phyloP scores from a whole-genome alignment of 208 protist genomes.

The Acanthamoeba triangularis region DNA sequence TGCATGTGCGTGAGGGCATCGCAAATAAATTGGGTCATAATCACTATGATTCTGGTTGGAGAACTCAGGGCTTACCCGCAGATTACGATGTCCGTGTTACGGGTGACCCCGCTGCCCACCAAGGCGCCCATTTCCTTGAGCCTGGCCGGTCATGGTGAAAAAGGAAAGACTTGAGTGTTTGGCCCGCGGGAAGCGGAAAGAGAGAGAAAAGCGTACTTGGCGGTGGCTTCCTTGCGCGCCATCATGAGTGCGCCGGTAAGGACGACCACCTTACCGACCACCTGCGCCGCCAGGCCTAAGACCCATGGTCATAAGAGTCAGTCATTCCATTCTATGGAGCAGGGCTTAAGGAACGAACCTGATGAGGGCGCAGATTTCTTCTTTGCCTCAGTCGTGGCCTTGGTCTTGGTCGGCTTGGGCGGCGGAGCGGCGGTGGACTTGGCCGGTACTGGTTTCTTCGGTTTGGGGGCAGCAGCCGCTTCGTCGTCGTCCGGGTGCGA shows the following conservation, averaged over 20 bases:
- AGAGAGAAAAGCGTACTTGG: constrained; percentile 43
- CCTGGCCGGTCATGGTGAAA: not conserved
- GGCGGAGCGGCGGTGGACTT: not conserved
- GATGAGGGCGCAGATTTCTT: not conserved
- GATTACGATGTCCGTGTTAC: constrained; percentile 42
- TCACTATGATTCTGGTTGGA: too few relatives aligned
- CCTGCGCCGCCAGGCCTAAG: not conserved
- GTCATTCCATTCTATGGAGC: not conserved
- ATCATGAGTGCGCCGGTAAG: constrained; percentile 43
- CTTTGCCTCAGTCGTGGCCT: not conserved
- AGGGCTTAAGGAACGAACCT: not conserved
- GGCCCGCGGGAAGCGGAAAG: too few relatives aligned
- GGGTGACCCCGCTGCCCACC: not conserved
- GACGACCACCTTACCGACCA: constrained; percentile 1
- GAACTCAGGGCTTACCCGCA: too few relatives aligned
- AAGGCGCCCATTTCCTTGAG: constrained; percentile 15
- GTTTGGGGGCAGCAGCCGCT: not conserved
- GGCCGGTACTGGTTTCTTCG: not conserved
- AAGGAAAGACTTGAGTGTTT: too few relatives aligned
- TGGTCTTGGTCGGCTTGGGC: not conserved
- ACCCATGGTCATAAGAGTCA: too few relatives aligned
- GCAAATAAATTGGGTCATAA: too few relatives aligned
- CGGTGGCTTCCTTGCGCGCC: constrained; percentile 57
- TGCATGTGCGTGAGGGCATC: too few relatives aligned
- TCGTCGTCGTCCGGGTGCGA: constrained; percentile 8